Base-by-base conservation (phyloP, 1,284 basidiomycete species). In the Wallemia hederae region DNA sequence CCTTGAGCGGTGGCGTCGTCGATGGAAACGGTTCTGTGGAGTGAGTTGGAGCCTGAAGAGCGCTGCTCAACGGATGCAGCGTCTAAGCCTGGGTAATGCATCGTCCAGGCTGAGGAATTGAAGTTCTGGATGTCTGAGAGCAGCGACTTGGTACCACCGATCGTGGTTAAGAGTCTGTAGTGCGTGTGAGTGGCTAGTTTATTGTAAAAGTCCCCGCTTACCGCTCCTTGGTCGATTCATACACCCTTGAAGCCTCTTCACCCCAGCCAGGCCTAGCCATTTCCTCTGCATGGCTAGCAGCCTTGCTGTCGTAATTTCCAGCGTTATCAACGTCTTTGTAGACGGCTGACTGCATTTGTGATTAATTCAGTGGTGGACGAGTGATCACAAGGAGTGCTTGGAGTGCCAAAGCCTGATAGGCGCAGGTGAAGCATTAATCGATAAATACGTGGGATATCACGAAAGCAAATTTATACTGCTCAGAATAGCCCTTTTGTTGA, bases 31-130 rank as follows among this genome's bases (percentile, higher is more conserved):
- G 82, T 83, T 59, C 82, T 80, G 34, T 79, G 78, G 55, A 75
- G 60, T 49, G 60, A 58, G 24, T 29, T n/a, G 27, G 61, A 59
- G 24, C 34, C 22, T 24, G 39, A 17, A 25, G 62, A 49, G 63
- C 62, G 66, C 62, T 14, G 65, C 65, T 19, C 66, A 66, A 29
- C 67, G 66, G 11, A 49, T 22, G 55, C 27, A 34, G 58, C 17
- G 59, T 71, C 70, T 60, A 85, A 72, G 66, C 79, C 77, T 58
- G 89, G 89, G 70, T 96, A 96, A 62, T 86, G 76, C 27, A 94
- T 79, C 34, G 85, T 76, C 85, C 88, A 92, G 64, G 83, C 77
- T 58, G 81, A 76, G 70, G 81, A 82, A 74, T 85, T 94, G 74
- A 91, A 92, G 63, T 77, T 74, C 63, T 80, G 79, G 28, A 96